A percentile compares a stretch with the other conserved stretches of the same genome.
Conservation (phyloP, 257 asterid species). For the Scutellaria minor region DNA sequence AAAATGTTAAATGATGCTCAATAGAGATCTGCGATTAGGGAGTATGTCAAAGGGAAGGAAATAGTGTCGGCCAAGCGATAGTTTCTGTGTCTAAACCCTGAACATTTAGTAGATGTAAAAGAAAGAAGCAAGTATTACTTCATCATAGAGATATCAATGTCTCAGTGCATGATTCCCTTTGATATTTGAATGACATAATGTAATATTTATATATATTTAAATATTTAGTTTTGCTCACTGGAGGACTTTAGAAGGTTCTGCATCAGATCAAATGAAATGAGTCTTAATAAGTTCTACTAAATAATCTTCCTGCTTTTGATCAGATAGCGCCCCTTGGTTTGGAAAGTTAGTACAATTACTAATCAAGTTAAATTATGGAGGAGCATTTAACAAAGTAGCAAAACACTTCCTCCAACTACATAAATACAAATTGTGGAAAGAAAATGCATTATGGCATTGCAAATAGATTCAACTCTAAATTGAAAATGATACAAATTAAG, state of each 20-base stretch:
- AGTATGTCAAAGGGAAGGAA: slow-evolving; percentile 15
- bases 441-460: background rate
- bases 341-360: background rate
- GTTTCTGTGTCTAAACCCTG: background rate
- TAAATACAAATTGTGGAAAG: slow-evolving; percentile 17
- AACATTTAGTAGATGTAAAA: slow-evolving; percentile 22
- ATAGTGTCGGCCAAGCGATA: background rate
- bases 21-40: slow-evolving; percentile 12
- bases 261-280: background rate
- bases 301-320: slow-evolving; percentile 24
- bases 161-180: background rate
- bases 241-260: background rate
- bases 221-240: slow-evolving; percentile 16
- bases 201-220: slow-evolving; percentile 7
- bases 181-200: background rate
- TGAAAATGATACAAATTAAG: slow-evolving; percentile 23
- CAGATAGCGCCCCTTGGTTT: background rate
- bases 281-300: background rate
- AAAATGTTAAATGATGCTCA: slow-evolving; percentile 4
- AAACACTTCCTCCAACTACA: slow-evolving; percentile 5
- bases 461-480: slow-evolving; percentile 10
- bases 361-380: slow-evolving; percentile 19
- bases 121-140: slow-evolving; percentile 18
- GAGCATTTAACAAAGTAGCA: background rate
- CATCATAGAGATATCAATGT: slow-evolving; percentile 14